Conservation (phyloP, 169 alveolate genomes). For the Plasmodium yoelii region DNA sequence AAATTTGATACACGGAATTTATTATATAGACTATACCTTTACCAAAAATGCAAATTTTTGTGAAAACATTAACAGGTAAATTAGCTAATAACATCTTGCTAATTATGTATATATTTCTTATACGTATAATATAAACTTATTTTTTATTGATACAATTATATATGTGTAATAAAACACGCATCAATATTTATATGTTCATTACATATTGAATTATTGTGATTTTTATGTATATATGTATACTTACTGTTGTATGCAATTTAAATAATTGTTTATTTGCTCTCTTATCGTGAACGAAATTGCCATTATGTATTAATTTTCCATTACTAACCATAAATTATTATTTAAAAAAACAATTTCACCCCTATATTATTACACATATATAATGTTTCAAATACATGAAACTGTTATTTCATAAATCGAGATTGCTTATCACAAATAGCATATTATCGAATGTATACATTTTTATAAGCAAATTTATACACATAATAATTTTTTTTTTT, state of each 20-base stretch:
- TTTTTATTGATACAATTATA: not conserved
- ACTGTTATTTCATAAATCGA: slow-evolving; percentile 78
- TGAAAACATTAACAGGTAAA: slow-evolving; percentile 96
- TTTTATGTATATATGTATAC: not conserved
- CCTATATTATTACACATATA: not conserved
- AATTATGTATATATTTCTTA: not conserved
- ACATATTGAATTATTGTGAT: not conserved
- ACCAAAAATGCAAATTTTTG: slow-evolving; percentile 94
- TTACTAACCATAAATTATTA: not conserved
- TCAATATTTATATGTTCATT: not conserved
- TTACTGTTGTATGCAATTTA: not conserved
- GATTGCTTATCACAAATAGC: not conserved
- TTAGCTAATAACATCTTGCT: not conserved
- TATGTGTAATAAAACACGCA: not conserved
- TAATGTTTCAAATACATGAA: not conserved
- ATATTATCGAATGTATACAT: slow-evolving; percentile 72
- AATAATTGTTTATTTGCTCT: not conserved
- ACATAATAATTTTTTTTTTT: slow-evolving; percentile 6
- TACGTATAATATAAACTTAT: not conserved
- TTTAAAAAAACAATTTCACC: not conserved
- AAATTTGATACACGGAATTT: not conserved
- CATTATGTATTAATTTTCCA: too few relatives aligned
- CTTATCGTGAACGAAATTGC: too few relatives aligned
- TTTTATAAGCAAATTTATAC: slow-evolving; percentile 68
- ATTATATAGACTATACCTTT: slow-evolving; percentile 4